Base-by-base conservation (phyloP, 2,329 filamentous ascomycete genomes). In the Epichloe brachyelytri region DNA sequence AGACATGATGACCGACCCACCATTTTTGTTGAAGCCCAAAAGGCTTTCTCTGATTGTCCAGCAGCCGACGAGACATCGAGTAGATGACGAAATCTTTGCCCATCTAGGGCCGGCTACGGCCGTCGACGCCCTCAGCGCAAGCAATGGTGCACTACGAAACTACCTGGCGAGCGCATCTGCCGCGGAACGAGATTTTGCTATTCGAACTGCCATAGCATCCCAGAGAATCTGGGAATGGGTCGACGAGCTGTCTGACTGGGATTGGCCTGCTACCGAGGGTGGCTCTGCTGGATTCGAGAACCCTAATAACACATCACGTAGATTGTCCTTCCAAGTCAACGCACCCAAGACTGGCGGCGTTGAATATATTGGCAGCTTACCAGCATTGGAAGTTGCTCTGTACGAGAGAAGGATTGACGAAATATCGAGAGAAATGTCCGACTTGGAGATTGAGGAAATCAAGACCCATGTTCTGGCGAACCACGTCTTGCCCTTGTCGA, bases 401-500 rank as follows among this genome's bases (percentile, higher is more conserved):
- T 90, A 93, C 64, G 86, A 93, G 60, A 70, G 66, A 51, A 80
- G 90, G 39, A 73, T 94, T 12, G 83, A 86, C 49, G 79, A 86
- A 56, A 94, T 97, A 53, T 75, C 73, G 14, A 72, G 75, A 43
- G 81, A 82, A 51, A 71, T 93, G 70, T 79, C 86, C 51, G 75
- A 78, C 39, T 71, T 93, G 48, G 79, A 86, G 50, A 73, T 94
- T 39, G 87, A 97, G 61, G 88, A 94, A 56, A 82, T 98, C 63
- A 97, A 98, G 70, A 80, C 78, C 43, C 86, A 91, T 62, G 86
- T 96, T 57, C 71, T 96, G 55, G 82, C 85, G 65, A 86, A 86
- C 60, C 86, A 95, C 70, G 83, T 85, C 63, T 70, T 83, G 56
- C 78, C 72, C 72, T 57, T 69, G 19, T 69, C 69, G 20, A 59